phyloP scores from a whole-genome alignment of 2,329 filamentous ascomycete genomes.

The Didymella pomorum region DNA sequence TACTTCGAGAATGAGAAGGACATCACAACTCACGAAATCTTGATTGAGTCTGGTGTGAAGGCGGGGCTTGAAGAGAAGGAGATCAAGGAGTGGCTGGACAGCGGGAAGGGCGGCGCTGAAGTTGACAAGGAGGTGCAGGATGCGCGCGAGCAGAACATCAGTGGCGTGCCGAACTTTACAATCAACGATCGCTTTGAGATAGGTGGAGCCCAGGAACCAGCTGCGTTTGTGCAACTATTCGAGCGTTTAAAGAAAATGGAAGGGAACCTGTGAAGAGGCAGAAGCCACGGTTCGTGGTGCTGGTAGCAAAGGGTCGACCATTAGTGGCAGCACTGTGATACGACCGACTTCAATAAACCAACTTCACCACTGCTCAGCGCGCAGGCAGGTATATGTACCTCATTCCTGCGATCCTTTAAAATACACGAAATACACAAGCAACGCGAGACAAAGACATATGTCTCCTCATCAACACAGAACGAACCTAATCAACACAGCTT shows the following conservation, averaged over 20 bases:
- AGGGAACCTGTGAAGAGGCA: slow-evolving; percentile 25
- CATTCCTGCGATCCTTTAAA: too few relatives aligned
- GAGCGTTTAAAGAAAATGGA: slow-evolving; percentile 63
- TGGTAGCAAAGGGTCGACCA: too few relatives aligned
- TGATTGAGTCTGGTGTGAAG: slow-evolving; percentile 53
- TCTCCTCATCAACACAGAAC: too few relatives aligned
- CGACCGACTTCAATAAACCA: background rate
- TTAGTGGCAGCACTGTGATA: too few relatives aligned
- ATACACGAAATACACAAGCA: too few relatives aligned
- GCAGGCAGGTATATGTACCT: background rate
- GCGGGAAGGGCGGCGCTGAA: slow-evolving; percentile 54
- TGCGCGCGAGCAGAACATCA: slow-evolving; percentile 61
- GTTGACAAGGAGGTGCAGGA: slow-evolving; percentile 58
- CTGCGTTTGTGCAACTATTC: slow-evolving; percentile 72
- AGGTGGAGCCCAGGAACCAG: slow-evolving; percentile 75
- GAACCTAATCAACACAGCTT: background rate
- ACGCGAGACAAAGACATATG: too few relatives aligned
- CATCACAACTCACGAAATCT: slow-evolving; percentile 53
- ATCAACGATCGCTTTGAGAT: slow-evolving; percentile 73
- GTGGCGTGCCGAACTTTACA: slow-evolving; percentile 77
- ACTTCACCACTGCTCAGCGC: too few relatives aligned
- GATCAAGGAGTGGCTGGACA: slow-evolving; percentile 54
- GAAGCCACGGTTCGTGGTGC: background rate
- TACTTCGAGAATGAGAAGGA: slow-evolving; percentile 61
- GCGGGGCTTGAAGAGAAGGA: slow-evolving; percentile 56